Conservation (phyloP, 352 stramenopile genomes). For the Pythium periplocum region DNA sequence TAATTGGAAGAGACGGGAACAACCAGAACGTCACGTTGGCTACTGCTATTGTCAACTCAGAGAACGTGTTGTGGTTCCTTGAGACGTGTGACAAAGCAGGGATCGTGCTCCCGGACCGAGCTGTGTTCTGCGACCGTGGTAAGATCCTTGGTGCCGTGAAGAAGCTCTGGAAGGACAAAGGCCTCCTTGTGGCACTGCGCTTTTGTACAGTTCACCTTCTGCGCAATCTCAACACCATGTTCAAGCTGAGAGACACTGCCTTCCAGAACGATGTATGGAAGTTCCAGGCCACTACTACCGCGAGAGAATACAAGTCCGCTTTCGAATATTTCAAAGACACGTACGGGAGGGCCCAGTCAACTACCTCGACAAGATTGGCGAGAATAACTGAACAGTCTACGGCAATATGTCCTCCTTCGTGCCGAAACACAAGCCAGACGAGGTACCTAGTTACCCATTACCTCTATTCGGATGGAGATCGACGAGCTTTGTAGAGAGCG, state of each 20-base stretch:
- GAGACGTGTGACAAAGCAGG: neutral
- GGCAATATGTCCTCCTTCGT: neutral
- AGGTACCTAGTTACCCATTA: neutral
- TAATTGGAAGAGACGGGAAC: neutral
- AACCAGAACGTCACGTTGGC: neutral
- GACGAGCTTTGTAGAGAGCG: neutral
- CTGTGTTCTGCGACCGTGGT: no score
- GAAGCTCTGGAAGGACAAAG: neutral
- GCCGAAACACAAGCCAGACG: neutral
- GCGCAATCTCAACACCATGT: neutral
- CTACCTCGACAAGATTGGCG: neutral
- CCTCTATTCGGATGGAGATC: neutral
- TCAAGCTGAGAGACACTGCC: neutral
- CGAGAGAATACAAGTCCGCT: neutral
- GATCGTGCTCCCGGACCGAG: neutral
- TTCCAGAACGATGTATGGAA: conserved; percentile 1
- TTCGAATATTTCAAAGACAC: neutral
- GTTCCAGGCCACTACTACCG: neutral
- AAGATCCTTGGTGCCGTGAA: neutral
- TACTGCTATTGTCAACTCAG: neutral
- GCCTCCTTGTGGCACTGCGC: neutral
- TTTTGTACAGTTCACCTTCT: conserved; percentile 1
- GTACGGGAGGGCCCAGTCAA: neutral
- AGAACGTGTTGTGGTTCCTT: neutral
- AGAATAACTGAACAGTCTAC: neutral